Percentiles rank a stretch among this genome's conserved stretches.
Evolutionary conservation across 2,329 filamentous ascomycete genomes (phyloP).

Genomic region (Leptodontidium sp.): DNA sequence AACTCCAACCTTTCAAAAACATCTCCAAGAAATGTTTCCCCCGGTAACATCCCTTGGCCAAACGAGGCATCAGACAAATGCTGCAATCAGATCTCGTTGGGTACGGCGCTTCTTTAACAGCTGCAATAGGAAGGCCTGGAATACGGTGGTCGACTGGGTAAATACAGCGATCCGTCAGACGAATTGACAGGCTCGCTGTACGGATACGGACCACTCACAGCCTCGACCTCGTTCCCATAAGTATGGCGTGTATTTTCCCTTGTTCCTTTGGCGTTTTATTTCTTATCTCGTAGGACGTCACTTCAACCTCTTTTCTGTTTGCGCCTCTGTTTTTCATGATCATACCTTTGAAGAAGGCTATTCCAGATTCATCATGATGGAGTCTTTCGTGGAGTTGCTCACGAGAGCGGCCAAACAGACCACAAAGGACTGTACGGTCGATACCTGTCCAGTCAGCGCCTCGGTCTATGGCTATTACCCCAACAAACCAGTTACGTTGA

Average conservation of each 20-base stretch:
- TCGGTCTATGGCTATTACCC: slow-evolving; percentile 58
- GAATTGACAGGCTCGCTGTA: slow-evolving; percentile 4
- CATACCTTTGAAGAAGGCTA: background rate
- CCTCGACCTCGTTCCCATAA: slow-evolving; percentile 13
- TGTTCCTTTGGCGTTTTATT: background rate
- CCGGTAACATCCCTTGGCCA: background rate
- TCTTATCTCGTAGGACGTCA: slow-evolving; percentile 1
- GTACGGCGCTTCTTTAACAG: slow-evolving; percentile 4
- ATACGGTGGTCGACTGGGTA: background rate
- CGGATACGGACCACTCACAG: slow-evolving; percentile 16
- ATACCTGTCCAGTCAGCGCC: slow-evolving; percentile 44
- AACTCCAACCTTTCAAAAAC: background rate
- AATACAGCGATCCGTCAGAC: background rate
- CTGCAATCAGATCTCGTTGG: slow-evolving; percentile 11
- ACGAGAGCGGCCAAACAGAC: slow-evolving; percentile 32
- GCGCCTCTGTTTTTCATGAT: background rate
- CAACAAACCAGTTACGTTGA: slow-evolving; percentile 61
- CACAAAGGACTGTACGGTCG: slow-evolving; percentile 39
- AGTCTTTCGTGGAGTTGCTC: background rate
- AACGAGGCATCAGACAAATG: slow-evolving; percentile 3
- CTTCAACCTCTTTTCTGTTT: background rate
- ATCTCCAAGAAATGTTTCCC: background rate
- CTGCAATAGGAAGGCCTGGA: slow-evolving; percentile 10
- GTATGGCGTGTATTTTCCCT: slow-evolving; percentile 10
- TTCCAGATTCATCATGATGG: background rate